Conservation (phyloP, 805 yeast genomes). For the Starmerella gropengiesseri region DNA sequence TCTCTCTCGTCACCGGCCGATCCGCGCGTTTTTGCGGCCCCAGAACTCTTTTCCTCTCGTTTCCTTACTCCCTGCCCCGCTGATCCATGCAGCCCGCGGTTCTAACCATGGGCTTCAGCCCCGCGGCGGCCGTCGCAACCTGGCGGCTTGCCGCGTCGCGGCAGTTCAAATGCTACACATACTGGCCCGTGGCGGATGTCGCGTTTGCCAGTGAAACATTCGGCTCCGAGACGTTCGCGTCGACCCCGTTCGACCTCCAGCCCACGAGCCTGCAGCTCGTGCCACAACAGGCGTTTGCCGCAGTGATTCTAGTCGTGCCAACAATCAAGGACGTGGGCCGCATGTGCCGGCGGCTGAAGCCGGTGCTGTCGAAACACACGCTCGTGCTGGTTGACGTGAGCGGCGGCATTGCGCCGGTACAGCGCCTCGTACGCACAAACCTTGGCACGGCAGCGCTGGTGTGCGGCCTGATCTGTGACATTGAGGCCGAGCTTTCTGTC, state of each 20-base stretch:
- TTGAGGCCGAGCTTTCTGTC: constrained; percentile 20
- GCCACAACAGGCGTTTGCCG: constrained; percentile 14
- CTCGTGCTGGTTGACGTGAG: constrained; percentile 23
- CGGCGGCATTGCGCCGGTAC: constrained; percentile 24
- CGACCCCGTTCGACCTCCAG: constrained; percentile 21
- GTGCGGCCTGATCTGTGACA: constrained; percentile 22
- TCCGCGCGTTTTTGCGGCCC: no score
- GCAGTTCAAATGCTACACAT: constrained; percentile 20
- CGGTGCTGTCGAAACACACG: constrained; percentile 20
- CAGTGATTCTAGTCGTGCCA: constrained; percentile 22
- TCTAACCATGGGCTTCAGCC: constrained; percentile 25
- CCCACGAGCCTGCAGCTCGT: constrained; percentile 7
- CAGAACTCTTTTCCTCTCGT: background rate
- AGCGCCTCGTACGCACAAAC: constrained; percentile 21
- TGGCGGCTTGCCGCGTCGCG: constrained; percentile 23
- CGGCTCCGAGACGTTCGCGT: constrained; percentile 14
- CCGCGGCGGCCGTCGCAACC: constrained; percentile 25
- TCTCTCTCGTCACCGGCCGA: no score
- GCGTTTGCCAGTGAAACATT: constrained; percentile 18
- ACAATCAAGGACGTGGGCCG: constrained; percentile 24
- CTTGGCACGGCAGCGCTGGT: constrained; percentile 18
- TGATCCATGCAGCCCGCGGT: constrained; percentile 9
- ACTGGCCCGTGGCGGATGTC: constrained; percentile 25
- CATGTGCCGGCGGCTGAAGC: constrained; percentile 23
- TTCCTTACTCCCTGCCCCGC: background rate